Evolutionary conservation across 148 eudicot genomes (phyloP).

Genomic region (Vaccinium corymbosum): DNA sequence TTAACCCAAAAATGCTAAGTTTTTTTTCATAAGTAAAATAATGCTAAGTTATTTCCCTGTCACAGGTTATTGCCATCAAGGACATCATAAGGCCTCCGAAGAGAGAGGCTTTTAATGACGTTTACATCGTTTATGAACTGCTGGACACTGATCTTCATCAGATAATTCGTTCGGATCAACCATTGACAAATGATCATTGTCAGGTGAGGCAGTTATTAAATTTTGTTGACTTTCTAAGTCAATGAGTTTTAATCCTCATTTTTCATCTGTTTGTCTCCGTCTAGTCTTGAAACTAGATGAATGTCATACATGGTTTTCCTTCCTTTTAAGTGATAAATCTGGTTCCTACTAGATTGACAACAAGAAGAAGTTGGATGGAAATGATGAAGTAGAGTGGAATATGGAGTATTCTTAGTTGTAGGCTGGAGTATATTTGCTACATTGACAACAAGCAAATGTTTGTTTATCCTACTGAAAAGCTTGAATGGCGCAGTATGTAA

Average conservation of each 20-base stretch:
- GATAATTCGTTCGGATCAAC: conserved; percentile 63
- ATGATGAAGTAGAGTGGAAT: not conserved
- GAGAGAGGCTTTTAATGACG: conserved; percentile 59
- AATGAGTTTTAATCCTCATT: conserved; percentile 8
- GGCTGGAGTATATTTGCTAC: not conserved
- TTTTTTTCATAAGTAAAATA: not conserved
- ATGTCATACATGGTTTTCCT: not conserved
- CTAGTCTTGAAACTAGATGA: not conserved
- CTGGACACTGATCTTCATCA: conserved; percentile 86
- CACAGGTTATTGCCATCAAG: conserved; percentile 58
- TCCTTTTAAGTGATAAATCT: not conserved
- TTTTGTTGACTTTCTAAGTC: not conserved
- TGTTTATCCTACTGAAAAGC: not conserved
- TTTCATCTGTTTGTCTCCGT: not conserved
- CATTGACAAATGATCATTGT: conserved; percentile 56
- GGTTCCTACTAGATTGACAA: not conserved
- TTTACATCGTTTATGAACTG: conserved; percentile 71
- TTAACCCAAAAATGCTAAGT: not conserved
- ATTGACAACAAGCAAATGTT: not conserved
- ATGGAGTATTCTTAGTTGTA: not conserved
- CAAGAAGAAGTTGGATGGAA: not conserved
- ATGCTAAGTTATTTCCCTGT: conserved; percentile 7
- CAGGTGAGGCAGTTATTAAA: conserved; percentile 35
- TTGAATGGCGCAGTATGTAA: not conserved
- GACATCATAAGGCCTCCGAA: conserved; percentile 66